A percentile compares a stretch with the other conserved stretches of the same genome.
Conservation (phyloP, 805 yeast species). For the Metschnikowia proteae region DNA sequence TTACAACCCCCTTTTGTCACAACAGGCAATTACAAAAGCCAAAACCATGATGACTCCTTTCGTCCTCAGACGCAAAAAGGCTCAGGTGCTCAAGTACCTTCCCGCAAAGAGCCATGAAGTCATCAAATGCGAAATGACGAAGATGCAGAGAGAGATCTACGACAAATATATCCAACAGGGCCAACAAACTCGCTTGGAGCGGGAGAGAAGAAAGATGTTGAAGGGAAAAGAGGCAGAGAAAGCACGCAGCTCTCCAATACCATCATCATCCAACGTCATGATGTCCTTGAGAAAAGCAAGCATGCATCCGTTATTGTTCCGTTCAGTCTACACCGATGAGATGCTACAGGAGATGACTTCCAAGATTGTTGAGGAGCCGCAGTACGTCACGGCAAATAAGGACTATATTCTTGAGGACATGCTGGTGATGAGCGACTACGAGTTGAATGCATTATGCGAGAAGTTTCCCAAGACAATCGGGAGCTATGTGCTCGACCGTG, state of each 20-base stretch:
- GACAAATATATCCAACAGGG: slow-evolving; percentile 50
- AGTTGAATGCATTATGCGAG: slow-evolving; percentile 69
- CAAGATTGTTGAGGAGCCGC: slow-evolving; percentile 76
- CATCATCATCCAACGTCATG: slow-evolving; percentile 62
- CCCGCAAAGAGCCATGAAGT: slow-evolving; percentile 71
- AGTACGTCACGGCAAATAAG: slow-evolving; percentile 72
- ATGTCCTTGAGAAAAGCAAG: slow-evolving; percentile 93
- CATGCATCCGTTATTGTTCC: slow-evolving; percentile 83
- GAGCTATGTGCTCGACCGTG: slow-evolving; percentile 48
- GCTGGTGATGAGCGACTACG: slow-evolving; percentile 92
- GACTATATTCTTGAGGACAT: slow-evolving; percentile 85
- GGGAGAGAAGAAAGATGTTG: slow-evolving; percentile 40
- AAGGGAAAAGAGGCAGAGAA: slow-evolving; percentile 33
- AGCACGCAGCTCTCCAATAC: slow-evolving; percentile 31
- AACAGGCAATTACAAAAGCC: slow-evolving; percentile 89
- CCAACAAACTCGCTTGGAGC: slow-evolving; percentile 37
- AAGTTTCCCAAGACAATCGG: slow-evolving; percentile 67
- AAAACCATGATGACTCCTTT: slow-evolving; percentile 98
- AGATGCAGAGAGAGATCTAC: slow-evolving; percentile 57
- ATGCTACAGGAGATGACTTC: slow-evolving; percentile 63
- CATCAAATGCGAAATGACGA: slow-evolving; percentile 60
- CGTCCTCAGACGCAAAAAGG: slow-evolving; percentile 86
- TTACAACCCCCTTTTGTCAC: slow-evolving; percentile 79
- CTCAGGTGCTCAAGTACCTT: slow-evolving; percentile 83
- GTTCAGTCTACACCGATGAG: slow-evolving; percentile 57